Conservation (phyloP, 768 basidiomycete species). For the Lactifluus subvellereus region DNA sequence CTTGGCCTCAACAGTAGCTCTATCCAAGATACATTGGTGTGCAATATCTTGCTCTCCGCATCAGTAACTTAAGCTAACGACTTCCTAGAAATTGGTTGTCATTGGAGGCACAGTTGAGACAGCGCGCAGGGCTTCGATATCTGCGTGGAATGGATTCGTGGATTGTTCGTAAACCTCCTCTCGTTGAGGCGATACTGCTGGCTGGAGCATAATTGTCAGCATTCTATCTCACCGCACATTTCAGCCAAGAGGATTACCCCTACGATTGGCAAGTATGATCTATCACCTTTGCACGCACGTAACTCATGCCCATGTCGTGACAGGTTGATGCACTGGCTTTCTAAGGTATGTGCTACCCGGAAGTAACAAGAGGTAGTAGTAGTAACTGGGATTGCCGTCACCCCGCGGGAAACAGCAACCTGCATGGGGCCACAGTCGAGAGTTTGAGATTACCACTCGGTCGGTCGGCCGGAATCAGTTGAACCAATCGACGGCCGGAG, state of each 20-base stretch:
- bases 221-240: constrained; percentile 87
- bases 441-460: constrained; percentile 86
- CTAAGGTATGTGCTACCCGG: constrained; percentile 48
- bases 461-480: constrained; percentile 59
- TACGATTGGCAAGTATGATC: constrained; percentile 61
- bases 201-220: constrained; percentile 37
- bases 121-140: constrained; percentile 70
- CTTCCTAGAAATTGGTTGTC: constrained; percentile 76
- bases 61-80: constrained; percentile 4
- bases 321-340: constrained; percentile 87
- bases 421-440: constrained; percentile 81
- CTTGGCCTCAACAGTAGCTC: constrained; percentile 57
- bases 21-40: constrained; percentile 73
- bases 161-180: constrained; percentile 52
- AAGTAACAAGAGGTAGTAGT: not conserved
- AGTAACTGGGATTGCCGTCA: not conserved
- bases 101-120: constrained; percentile 88
- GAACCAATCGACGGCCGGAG: constrained; percentile 63
- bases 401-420: constrained; percentile 57
- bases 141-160: constrained; percentile 86
- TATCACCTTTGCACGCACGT: constrained; percentile 6
- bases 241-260: constrained; percentile 82
- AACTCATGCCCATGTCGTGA: constrained; percentile 8
- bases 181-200: not conserved
- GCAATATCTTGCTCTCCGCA: constrained; percentile 22